Evolutionary conservation across 345 rosid genomes (phyloP).

Genomic region (Litchi chinensis): DNA sequence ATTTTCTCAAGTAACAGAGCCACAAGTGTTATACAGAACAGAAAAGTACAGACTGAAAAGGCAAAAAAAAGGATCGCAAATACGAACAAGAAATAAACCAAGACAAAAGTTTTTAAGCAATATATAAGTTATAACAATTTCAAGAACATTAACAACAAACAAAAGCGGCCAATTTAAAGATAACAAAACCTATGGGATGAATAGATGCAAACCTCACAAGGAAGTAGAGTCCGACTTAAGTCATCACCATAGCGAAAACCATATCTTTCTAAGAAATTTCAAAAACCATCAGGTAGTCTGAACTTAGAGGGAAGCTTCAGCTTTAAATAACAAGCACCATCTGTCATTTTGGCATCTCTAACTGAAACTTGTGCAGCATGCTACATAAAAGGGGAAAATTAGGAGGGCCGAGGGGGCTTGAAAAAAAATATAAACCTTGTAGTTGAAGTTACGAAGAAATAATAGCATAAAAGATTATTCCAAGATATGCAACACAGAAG

Average conservation of each 20-base stretch:
- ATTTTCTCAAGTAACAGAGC: no score
- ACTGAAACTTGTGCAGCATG: conserved; percentile 68
- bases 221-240: conserved; percentile 64
- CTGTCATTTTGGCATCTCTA: conserved; percentile 50
- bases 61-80: not conserved
- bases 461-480: not conserved
- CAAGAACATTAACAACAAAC: not conserved
- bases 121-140: not conserved
- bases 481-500: conserved; percentile 3
- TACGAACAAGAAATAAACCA: not conserved
- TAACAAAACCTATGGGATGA: conserved; percentile 10
- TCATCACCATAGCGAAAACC: conserved; percentile 79
- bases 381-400: conserved; percentile 30
- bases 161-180: conserved; percentile 13
- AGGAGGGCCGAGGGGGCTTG: not conserved
- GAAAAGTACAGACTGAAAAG: not conserved
- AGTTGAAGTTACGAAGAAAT: not conserved
- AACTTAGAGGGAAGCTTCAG: conserved; percentile 68
- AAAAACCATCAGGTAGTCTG: conserved; percentile 40
- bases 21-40: not conserved
- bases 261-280: conserved; percentile 88
- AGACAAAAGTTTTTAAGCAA: not conserved
- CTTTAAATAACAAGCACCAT: conserved; percentile 67
- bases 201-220: conserved; percentile 76
- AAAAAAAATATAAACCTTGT: conserved; percentile 6